A percentile compares a stretch with the other conserved stretches of the same genome.
Evolutionary conservation across 441 rosid species (phyloP).

Genomic region (Jatropha multifida): DNA sequence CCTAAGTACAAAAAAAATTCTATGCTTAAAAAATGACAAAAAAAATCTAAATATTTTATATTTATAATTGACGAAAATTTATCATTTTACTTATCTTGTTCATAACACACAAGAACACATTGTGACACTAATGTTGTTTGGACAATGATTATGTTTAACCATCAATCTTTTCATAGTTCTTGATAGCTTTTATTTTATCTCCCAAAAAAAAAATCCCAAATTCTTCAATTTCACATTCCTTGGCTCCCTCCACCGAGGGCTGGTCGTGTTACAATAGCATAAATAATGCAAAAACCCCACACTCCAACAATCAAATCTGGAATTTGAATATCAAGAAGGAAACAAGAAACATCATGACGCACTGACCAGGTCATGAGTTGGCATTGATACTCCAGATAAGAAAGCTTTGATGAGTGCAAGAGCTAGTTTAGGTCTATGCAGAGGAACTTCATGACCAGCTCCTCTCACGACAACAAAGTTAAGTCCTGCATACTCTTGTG

Average conservation of each 20-base stretch:
- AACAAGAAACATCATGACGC: conserved; percentile 33
- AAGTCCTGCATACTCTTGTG: conserved; percentile 76
- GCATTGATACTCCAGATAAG: conserved; percentile 68
- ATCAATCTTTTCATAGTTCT: too few relatives aligned
- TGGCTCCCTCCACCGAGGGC: neutral
- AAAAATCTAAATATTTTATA: too few relatives aligned
- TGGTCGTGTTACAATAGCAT: neutral
- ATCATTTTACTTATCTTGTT: too few relatives aligned
- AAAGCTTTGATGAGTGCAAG: conserved; percentile 72
- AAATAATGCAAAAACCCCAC: neutral
- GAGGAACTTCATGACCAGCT: conserved; percentile 93
- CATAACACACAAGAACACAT: too few relatives aligned
- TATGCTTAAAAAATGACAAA: too few relatives aligned
- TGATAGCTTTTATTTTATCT: too few relatives aligned
- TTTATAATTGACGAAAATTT: too few relatives aligned
- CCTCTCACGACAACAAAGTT: conserved; percentile 80
- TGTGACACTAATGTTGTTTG: too few relatives aligned
- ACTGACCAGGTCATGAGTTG: conserved; percentile 32
- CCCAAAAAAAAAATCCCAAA: too few relatives aligned
- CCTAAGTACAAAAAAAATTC: too few relatives aligned
- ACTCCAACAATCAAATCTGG: neutral
- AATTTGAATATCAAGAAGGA: neutral
- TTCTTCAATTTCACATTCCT: neutral
- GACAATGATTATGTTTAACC: too few relatives aligned
- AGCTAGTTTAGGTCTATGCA: conserved; percentile 78